Base-by-base conservation (phyloP, 75 land plant species). In the Pinus taeda region DNA sequence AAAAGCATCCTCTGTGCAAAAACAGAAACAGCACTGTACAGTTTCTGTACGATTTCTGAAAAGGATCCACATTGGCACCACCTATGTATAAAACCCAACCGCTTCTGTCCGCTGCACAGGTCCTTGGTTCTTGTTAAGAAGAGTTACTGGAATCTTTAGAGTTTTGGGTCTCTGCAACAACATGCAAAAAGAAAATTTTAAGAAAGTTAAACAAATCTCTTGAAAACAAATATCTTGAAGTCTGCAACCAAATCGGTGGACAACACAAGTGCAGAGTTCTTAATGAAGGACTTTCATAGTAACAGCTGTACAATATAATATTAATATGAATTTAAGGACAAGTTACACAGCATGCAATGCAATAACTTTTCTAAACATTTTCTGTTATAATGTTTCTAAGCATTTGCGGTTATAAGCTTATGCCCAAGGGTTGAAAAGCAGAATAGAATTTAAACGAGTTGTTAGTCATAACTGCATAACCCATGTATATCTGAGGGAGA, bases 91-190 rank as follows among this genome's bases (percentile, higher is more conserved):
- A 42, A 39, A 69, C 6, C 24, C 72, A n/a, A 20, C 6, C 11
- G 22, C n/a, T 69, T 69, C 53, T 22, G n/a, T 69, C 42, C 49
- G 14, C 72, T 69, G 39, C 53, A 69, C n/a, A 18, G 33, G 49
- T 21, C 20, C 72, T 18, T 69, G 22, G 13, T 3, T 21, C 20
- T 18, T 6, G 22, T 21, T 42, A 42, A 42, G 53, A 69, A 20
- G 24, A n/a, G 18, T 39, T 21, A 20, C 42, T 45, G 42, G 53
- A 69, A 69, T 42, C 22, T n/a, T 69, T 69, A 4, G 4, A 9
- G 9, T 37, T 39, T 69, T 36, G 49, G 72, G 72, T 69, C 55
- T 69, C 72, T 69, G 72, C 72, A 69, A 69, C 22, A 1, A 69
- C 72, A 69, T 42, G 12, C 72, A 69, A 69, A 15, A 37, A 8